Percentiles rank a stretch among this genome's conserved stretches.
Conservation (phyloP, 768 basidiomycete genomes). For the Sporobolomyces pararoseus region DNA sequence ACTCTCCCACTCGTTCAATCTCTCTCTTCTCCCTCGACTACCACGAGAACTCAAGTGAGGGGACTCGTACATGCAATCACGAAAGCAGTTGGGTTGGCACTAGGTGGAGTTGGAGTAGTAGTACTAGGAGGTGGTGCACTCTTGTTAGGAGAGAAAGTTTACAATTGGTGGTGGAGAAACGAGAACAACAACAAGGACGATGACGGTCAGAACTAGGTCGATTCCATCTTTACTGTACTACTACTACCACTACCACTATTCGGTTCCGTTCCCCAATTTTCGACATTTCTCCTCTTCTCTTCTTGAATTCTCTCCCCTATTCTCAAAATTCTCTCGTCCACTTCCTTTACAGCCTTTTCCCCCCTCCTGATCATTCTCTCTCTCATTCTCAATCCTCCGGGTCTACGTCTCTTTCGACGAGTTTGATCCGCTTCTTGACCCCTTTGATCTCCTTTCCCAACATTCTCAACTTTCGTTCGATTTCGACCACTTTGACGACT, state of each 20-base stretch:
- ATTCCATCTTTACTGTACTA: no score
- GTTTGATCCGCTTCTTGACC: background rate
- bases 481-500: background rate
- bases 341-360: background rate
- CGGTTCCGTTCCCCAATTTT: no score
- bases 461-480: constrained; percentile 4
- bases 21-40: background rate
- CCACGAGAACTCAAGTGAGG: constrained; percentile 11
- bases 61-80: background rate
- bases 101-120: constrained; percentile 1
- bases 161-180: background rate
- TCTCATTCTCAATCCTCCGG: no score
- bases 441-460: constrained; percentile 11
- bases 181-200: background rate
- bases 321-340: background rate
- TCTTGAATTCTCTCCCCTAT: no score
- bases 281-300: no score
- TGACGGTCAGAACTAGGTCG: no score
- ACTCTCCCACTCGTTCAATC: constrained; percentile 26
- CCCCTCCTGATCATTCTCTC: background rate
- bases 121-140: constrained; percentile 11
- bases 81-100: background rate
- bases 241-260: no score
- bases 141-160: constrained; percentile 1
- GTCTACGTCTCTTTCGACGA: background rate